Percentiles rank a stretch among this genome's conserved stretches.
These are phyloP conservation scores for Fraxinus anomala DNA, from an alignment of 257 asterid genomes.

Conservation along the genomic window DNA sequence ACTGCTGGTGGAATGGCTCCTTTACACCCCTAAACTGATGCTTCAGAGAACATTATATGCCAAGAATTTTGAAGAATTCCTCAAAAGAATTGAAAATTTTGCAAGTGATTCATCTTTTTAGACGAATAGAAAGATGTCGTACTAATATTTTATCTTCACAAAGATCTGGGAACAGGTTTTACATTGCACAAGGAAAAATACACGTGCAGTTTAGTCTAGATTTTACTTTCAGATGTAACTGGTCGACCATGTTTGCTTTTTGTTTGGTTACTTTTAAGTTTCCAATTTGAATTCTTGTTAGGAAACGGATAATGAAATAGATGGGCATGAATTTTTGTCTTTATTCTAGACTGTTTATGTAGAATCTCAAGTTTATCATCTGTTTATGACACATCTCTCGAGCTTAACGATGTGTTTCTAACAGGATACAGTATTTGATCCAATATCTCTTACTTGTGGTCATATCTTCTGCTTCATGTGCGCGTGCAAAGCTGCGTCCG, in stretches of 20 bases:
- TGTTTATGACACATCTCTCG: neutral
- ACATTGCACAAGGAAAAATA: neutral
- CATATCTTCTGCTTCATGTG: slow-evolving; percentile 90
- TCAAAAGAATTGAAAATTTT: neutral
- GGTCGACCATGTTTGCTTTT: neutral
- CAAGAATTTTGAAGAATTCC: neutral
- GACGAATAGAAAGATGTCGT: neutral
- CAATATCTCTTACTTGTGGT: slow-evolving; percentile 82
- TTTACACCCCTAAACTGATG: neutral
- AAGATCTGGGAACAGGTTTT: neutral
- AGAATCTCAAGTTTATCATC: neutral
- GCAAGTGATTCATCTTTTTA: neutral
- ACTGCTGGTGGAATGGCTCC: neutral
- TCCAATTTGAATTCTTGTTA: neutral
- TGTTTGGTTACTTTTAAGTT: neutral
- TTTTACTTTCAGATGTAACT: neutral
- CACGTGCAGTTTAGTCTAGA: neutral
- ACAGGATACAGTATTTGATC: slow-evolving; percentile 90
- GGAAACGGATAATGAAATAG: neutral
- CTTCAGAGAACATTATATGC: neutral
- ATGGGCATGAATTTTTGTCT: neutral
- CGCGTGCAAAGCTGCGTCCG: slow-evolving; percentile 92
- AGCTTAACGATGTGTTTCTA: slow-evolving; percentile 9
- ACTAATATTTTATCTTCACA: neutral
- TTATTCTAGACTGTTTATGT: neutral